These are phyloP conservation scores for Carex parvula DNA, from an alignment of 176 grass and related monocot genomes.

Conservation along the genomic window DNA sequence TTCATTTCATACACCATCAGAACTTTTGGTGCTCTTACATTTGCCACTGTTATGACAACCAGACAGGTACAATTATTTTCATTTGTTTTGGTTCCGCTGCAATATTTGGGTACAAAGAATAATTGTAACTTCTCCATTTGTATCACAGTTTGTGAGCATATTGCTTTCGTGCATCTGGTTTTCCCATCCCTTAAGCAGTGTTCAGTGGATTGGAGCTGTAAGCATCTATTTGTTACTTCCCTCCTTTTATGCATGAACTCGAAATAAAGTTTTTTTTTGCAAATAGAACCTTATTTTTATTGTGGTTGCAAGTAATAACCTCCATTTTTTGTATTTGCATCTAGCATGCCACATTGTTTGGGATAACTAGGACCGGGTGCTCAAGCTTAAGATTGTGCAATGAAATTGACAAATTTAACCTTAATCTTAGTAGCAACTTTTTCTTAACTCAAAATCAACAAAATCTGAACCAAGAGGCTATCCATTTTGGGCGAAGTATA, in stretches of 20 bases:
- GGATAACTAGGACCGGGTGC: neutral
- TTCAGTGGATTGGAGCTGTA: slow-evolving; percentile 91
- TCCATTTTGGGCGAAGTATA: neutral
- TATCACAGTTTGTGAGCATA: slow-evolving; percentile 81
- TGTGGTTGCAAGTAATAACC: neutral
- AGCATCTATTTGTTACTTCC: slow-evolving; percentile 26
- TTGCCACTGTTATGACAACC: slow-evolving; percentile 98
- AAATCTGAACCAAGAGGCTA: neutral
- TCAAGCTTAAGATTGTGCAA: neutral
- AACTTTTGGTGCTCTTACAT: slow-evolving; percentile 95
- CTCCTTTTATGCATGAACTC: neutral
- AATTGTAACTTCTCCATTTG: slow-evolving; percentile 9
- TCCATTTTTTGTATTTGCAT: neutral
- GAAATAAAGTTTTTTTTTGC: neutral
- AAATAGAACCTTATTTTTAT: neutral
- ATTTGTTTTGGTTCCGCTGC: neutral
- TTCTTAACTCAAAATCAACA: neutral
- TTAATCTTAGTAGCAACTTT: neutral
- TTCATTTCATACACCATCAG: slow-evolving; percentile 96
- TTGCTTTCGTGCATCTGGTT: slow-evolving; percentile 89
- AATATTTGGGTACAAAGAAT: slow-evolving; percentile 7
- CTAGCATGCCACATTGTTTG: neutral
- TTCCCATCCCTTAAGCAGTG: slow-evolving; percentile 84
- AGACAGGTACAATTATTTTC: slow-evolving; percentile 58
- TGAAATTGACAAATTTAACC: neutral